Base-by-base conservation (phyloP, 2,329 filamentous ascomycete genomes). In the Podosphaera xanthii region DNA sequence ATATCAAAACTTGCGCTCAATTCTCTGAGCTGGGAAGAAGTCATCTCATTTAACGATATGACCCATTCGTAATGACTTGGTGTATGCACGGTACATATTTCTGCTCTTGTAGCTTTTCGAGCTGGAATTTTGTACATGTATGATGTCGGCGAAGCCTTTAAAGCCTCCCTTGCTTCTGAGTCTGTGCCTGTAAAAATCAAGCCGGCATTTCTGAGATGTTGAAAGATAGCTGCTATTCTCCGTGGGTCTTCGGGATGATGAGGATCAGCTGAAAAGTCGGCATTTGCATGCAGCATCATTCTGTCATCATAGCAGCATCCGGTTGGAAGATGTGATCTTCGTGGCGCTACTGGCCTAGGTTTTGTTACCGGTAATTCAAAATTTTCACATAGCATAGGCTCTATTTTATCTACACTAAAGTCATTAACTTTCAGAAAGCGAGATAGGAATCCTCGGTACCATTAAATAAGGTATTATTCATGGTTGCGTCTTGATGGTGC, bases 231-330 rank as follows among this genome's bases (percentile, higher is more conserved):
- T 66, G 90, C 87, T 61, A 98, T 96, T 12, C 92, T 82, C 35
- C 88, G 78, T 0, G 92, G 92, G 66, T 98, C 92, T 70, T 98
- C 92, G 0, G 92, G 92, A 67, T 98, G 92, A 58, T 94, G 84
- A 31, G 91, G 84, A 55, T 82, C 79, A 1, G 78, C 77, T 22
- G 78, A 80, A 67, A 81, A 84, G 69, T 87, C 83, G 14, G 87
- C 82, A 68, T 96, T 94, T 59, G 89, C 86, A 69, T 98, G 92
- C 61, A 94, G 85, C 61, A 92, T 88, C 92, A 98, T 98, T 38
- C 91, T 82, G 60, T 87, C 83, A 72, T 98, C 92, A 69, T 97
- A 98, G 64, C 87, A 91, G 62, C 85, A 81, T 2, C 87, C 87
- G 0, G 86, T 90, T 0, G 84, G 80, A 1, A 87, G 62, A 42